A percentile compares a stretch with the other conserved stretches of the same genome.
These are phyloP conservation scores for Heteromeles arbutifolia DNA, from an alignment of 306 rosid genomes.

Conservation along the genomic window DNA sequence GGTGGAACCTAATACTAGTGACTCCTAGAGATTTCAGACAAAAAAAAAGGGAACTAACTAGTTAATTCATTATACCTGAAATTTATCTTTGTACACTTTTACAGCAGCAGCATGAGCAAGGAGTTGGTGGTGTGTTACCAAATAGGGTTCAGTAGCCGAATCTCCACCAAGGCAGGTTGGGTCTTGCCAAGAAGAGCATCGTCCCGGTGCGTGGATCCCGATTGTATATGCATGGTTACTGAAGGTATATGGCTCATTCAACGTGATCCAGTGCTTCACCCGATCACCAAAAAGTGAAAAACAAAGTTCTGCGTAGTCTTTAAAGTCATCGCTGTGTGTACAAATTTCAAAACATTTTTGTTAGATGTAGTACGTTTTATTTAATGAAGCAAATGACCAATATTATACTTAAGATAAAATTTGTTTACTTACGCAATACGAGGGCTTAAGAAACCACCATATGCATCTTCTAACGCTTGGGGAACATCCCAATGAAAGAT, in stretches of 20 bases:
- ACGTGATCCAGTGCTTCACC: conserved; percentile 59
- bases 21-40: background rate
- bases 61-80: conserved; percentile 14
- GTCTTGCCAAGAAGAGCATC: conserved; percentile 40
- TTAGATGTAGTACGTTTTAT: background rate
- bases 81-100: conserved; percentile 29
- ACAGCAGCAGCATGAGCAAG: conserved; percentile 66
- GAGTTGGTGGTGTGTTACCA: conserved; percentile 43
- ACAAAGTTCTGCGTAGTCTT: conserved; percentile 41
- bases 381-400: background rate
- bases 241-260: conserved; percentile 42
- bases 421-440: conserved; percentile 36
- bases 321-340: conserved; percentile 25
- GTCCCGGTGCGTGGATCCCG: conserved; percentile 21
- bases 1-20: background rate
- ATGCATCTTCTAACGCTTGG: conserved; percentile 53
- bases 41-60: background rate
- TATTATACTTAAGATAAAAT: background rate
- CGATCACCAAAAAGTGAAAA: conserved; percentile 49
- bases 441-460: conserved; percentile 49
- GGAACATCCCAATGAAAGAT: conserved; percentile 76
- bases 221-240: conserved; percentile 12
- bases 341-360: background rate
- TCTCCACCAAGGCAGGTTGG: conserved; percentile 36
- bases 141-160: conserved; percentile 52